Evolutionary conservation across 2,329 filamentous ascomycete species (phyloP).

Genomic region (Aspergillus nomiae): DNA sequence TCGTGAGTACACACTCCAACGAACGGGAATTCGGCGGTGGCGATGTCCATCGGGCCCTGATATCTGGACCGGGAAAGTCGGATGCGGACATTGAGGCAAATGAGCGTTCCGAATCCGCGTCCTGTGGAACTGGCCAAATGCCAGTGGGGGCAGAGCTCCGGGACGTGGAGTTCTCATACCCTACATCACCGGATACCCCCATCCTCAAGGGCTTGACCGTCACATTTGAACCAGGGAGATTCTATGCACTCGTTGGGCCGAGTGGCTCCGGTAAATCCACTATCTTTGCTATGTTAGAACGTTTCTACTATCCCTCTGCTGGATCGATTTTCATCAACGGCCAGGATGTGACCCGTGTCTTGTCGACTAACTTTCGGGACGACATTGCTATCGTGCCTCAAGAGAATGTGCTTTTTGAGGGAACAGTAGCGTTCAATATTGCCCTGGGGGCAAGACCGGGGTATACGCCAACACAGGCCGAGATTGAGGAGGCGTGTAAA

Average conservation of each 20-base stretch:
- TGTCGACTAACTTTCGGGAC: slow-evolving; percentile 42
- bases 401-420: slow-evolving; percentile 50
- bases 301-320: slow-evolving; percentile 54
- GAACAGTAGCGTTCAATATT: slow-evolving; percentile 49
- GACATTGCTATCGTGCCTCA: slow-evolving; percentile 50
- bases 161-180: background rate
- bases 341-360: slow-evolving; percentile 43
- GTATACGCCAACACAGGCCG: slow-evolving; percentile 56
- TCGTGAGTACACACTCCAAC: background rate
- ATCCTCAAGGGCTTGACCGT: slow-evolving; percentile 61
- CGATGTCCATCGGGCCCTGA: no score
- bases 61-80: background rate
- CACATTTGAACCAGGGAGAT: slow-evolving; percentile 47
- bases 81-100: background rate
- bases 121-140: background rate
- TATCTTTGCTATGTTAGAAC: slow-evolving; percentile 57
- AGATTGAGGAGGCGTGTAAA: slow-evolving; percentile 67
- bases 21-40: background rate
- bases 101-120: background rate
- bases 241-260: slow-evolving; percentile 63
- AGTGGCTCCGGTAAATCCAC: slow-evolving; percentile 69
- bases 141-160: background rate
- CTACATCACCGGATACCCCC: slow-evolving; percentile 45
- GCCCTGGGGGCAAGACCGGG: slow-evolving; percentile 51
- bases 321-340: slow-evolving; percentile 57